Percentiles rank a stretch among this genome's conserved stretches.
These are phyloP conservation scores for Haplosporangium sp. DNA, from an alignment of 371 early-diverging fungal genomes.

Conservation along the genomic window DNA sequence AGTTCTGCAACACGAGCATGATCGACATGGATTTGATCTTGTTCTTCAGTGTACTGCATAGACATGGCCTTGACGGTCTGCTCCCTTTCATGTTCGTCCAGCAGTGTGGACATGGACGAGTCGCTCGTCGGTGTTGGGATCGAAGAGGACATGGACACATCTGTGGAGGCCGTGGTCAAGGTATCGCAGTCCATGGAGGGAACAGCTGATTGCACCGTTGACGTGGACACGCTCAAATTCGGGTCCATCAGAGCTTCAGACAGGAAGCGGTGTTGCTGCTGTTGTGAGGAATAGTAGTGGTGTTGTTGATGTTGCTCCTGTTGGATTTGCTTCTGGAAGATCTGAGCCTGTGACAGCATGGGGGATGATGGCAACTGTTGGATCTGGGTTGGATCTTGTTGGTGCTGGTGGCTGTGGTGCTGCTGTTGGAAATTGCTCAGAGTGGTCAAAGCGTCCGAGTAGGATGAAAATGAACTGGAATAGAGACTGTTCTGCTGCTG, in stretches of 20 bases:
- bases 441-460: slow-evolving; percentile 30
- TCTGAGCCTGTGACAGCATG: slow-evolving; percentile 19
- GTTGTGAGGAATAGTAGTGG: background rate
- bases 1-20: too few relatives aligned
- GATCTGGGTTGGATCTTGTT: background rate
- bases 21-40: background rate
- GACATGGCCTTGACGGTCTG: background rate
- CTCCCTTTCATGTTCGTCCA: background rate
- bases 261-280: slow-evolving; percentile 36
- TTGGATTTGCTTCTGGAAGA: slow-evolving; percentile 50
- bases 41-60: background rate
- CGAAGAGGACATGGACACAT: background rate
- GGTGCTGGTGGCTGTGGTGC: slow-evolving; percentile 8
- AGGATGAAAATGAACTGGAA: slow-evolving; percentile 19
- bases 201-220: slow-evolving; percentile 21
- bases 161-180: too few relatives aligned
- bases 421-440: slow-evolving; percentile 29
- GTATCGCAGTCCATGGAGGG: slow-evolving; percentile 47
- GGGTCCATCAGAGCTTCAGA: slow-evolving; percentile 22
- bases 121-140: slow-evolving; percentile 22
- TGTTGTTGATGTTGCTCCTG: slow-evolving; percentile 29
- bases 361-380: slow-evolving; percentile 17
- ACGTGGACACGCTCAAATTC: slow-evolving; percentile 5
- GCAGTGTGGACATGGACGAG: slow-evolving; percentile 3
- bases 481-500: slow-evolving; percentile 15